Percentiles rank a stretch among this genome's conserved stretches.
Evolutionary conservation across 2,329 filamentous ascomycete species (phyloP).

Genomic region (Sporothrix dimorphospora): DNA sequence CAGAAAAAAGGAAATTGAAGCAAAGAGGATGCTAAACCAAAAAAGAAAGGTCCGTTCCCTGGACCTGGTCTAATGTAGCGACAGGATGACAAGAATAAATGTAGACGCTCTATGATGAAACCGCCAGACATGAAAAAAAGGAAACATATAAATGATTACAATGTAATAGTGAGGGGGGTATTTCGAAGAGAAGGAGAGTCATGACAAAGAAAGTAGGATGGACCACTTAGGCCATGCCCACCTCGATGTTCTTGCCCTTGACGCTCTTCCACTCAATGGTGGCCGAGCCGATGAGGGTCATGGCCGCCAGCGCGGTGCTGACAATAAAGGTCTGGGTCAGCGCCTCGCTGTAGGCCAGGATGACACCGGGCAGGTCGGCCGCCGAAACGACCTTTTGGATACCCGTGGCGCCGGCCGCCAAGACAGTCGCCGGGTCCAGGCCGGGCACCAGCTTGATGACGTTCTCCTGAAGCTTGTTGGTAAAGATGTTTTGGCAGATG

Average conservation of each 20-base stretch:
- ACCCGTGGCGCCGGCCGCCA: slow-evolving; percentile 37
- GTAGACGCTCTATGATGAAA: slow-evolving; percentile 15
- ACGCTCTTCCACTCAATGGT: slow-evolving; percentile 51
- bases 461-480: slow-evolving; percentile 43
- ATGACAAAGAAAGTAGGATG: neutral
- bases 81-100: neutral
- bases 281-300: slow-evolving; percentile 41
- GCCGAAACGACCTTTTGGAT: slow-evolving; percentile 31
- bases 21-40: neutral
- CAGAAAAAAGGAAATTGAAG: neutral
- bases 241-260: slow-evolving; percentile 40
- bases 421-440: slow-evolving; percentile 35
- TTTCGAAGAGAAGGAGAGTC: neutral
- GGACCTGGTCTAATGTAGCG: slow-evolving; percentile 3
- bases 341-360: slow-evolving; percentile 42
- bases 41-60: neutral
- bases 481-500: slow-evolving; percentile 48
- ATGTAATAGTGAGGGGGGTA: neutral
- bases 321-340: slow-evolving; percentile 41
- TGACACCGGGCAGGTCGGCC: slow-evolving; percentile 30
- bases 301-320: slow-evolving; percentile 43
- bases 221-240: neutral
- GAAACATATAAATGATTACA: neutral
- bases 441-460: slow-evolving; percentile 38
- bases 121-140: slow-evolving; percentile 1